These are phyloP conservation scores for Entomortierella chlamydospora DNA, from an alignment of 192 early-diverging fungal genomes.

Conservation along the genomic window DNA sequence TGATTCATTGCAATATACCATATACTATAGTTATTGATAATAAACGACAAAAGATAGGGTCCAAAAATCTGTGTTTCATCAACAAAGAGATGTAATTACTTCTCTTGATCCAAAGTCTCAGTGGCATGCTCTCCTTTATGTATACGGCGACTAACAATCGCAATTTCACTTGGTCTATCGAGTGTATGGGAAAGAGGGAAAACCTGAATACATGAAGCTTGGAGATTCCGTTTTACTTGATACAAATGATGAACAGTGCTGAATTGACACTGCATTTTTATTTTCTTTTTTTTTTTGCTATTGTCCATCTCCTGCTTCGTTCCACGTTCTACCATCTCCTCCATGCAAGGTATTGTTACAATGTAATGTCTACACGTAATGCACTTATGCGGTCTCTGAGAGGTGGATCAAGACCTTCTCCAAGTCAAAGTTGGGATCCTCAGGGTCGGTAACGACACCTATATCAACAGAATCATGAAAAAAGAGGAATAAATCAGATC, in stretches of 20 bases:
- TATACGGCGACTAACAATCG: too few relatives aligned
- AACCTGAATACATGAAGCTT: too few relatives aligned
- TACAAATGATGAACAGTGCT: slow-evolving; percentile 7
- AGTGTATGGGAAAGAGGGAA: too few relatives aligned
- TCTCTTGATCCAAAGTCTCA: too few relatives aligned
- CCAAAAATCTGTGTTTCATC: too few relatives aligned
- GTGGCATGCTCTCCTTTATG: too few relatives aligned
- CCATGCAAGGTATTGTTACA: slow-evolving; percentile 24
- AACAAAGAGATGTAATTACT: too few relatives aligned
- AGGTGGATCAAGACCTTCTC: slow-evolving; percentile 64
- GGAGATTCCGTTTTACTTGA: too few relatives aligned
- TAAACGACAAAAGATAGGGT: too few relatives aligned
- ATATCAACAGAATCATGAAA: background rate
- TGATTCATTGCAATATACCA: too few relatives aligned
- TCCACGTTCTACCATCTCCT: background rate
- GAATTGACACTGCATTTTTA: slow-evolving; percentile 1
- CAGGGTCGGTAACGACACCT: slow-evolving; percentile 63
- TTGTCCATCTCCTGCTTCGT: background rate
- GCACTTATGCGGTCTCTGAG: slow-evolving; percentile 50
- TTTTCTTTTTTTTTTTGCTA: slow-evolving; percentile 4
- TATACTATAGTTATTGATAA: too few relatives aligned
- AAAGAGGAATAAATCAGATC: background rate
- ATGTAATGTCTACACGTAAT: background rate
- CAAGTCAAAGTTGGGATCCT: slow-evolving; percentile 69
- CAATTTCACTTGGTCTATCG: too few relatives aligned